Percentiles rank a stretch among this genome's conserved stretches.
Evolutionary conservation across 2,329 filamentous ascomycete genomes (phyloP).

Genomic region (Emydomyces testavorans): DNA sequence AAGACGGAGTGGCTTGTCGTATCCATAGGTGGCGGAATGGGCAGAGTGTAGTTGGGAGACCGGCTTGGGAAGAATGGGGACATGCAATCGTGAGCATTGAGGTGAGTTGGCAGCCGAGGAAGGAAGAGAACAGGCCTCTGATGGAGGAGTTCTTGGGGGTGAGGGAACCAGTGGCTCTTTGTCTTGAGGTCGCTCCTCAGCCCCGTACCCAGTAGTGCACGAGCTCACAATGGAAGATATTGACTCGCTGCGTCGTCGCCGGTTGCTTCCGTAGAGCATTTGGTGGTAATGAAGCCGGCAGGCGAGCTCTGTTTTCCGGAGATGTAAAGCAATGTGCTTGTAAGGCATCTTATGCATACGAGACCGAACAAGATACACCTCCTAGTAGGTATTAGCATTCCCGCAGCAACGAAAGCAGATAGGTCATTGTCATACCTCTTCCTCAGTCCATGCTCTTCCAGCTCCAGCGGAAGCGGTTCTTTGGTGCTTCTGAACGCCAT

Average conservation of each 20-base stretch:
- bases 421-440: conserved; percentile 52
- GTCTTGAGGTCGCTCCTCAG: conserved; percentile 8
- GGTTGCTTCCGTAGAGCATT: conserved; percentile 68
- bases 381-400: conserved; percentile 39
- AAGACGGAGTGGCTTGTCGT: conserved; percentile 7
- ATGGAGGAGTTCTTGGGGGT: conserved; percentile 7
- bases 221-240: conserved; percentile 48
- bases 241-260: conserved; percentile 64
- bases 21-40: conserved; percentile 7
- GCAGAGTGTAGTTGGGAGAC: conserved; percentile 3
- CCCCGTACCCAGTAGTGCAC: conserved; percentile 23
- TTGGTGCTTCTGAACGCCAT: conserved; percentile 51
- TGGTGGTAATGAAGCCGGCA: conserved; percentile 83
- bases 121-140: conserved; percentile 8
- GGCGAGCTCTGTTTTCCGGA: conserved; percentile 79
- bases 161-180: conserved; percentile 6
- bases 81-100: conserved; percentile 7
- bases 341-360: conserved; percentile 82
- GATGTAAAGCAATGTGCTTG: conserved; percentile 73
- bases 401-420: neutral
- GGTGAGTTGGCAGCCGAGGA: conserved; percentile 6
- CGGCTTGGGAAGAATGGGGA: conserved; percentile 12
- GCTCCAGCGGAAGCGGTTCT: conserved; percentile 61
- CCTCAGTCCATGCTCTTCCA: conserved; percentile 72
- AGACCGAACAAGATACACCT: conserved; percentile 71